phyloP scores from a whole-genome alignment of 768 basidiomycete genomes.

The Hydnomerulius pinastri region DNA sequence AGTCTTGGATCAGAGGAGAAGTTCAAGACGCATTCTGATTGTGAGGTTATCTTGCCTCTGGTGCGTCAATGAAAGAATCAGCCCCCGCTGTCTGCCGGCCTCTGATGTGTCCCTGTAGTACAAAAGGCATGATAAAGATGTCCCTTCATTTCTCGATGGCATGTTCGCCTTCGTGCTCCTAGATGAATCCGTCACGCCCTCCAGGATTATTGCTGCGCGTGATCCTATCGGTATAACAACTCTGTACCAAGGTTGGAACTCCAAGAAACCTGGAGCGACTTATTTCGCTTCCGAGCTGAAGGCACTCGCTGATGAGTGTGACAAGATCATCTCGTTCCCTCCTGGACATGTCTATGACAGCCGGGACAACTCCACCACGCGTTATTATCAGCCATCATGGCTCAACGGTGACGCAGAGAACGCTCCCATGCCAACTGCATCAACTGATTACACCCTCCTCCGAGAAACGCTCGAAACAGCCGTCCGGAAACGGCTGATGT shows the following conservation, averaged over 20 bases:
- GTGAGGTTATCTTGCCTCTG: constrained; percentile 93
- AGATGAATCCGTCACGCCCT: constrained; percentile 88
- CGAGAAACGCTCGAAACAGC: constrained; percentile 87
- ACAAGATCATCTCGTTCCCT: constrained; percentile 93
- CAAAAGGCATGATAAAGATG: constrained; percentile 71
- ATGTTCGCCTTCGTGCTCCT: constrained; percentile 99
- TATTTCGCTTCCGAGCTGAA: constrained; percentile 98
- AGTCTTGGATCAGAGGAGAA: constrained; percentile 61
- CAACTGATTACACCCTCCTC: constrained; percentile 66
- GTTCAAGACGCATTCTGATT: constrained; percentile 98
- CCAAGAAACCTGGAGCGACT: constrained; percentile 74
- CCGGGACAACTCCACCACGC: constrained; percentile 67
- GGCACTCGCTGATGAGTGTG: constrained; percentile 86
- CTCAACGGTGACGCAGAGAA: constrained; percentile 80
- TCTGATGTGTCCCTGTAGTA: constrained; percentile 54
- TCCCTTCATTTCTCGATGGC: constrained; percentile 86
- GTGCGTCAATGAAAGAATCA: constrained; percentile 36
- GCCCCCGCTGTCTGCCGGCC: not conserved
- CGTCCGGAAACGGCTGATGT: constrained; percentile 95
- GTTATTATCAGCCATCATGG: constrained; percentile 91
- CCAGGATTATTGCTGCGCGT: constrained; percentile 91
- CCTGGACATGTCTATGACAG: constrained; percentile 98
- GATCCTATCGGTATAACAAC: constrained; percentile 99
- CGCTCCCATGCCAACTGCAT: constrained; percentile 53
- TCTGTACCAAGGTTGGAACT: constrained; percentile 96